Base-by-base conservation (phyloP, 352 stramenopile genomes). In the Phytophthora sp. region DNA sequence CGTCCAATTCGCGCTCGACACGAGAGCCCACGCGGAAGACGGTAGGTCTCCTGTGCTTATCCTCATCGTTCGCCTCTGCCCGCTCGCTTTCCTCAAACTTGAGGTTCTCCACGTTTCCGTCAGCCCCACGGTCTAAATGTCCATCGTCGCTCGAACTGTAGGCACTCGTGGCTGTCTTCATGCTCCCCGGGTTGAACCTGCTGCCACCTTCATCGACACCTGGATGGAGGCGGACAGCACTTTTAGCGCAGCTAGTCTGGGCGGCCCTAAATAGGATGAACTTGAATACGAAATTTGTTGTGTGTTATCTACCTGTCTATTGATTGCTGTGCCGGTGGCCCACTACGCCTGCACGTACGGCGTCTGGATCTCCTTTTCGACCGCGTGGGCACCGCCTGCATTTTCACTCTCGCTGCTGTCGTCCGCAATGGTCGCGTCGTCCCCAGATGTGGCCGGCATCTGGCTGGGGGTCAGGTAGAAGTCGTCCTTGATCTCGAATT, bases 1-100 rank as follows among this genome's bases (percentile, higher is more conserved):
- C 82, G 43, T 94, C 86, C 18, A 94, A 65, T 37, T 91, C 83
- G 12, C 83, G 68, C 51, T 92, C 83, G 18, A 92, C 83, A 12
- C 79, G 79, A 15, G 55, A 54, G 30, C 80, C 81, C 7, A 89
- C 53, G 13, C 59, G 49, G 37, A 82, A 86, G 24, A 34, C 57
- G 17, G 38, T 26, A 6, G 34, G 18, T 38, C 56, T 46, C 15
- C 26, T 18, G 20, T 58, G 30, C 43, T 79, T 77, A 26, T 66
- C 51, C 4, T 31, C 55, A 18, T 73, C 49, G 5, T 66, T 62
- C 3, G 13, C 17, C 28, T 42, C 39, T 6, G n/a, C 27, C 12
- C 24, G 26, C 50, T 71, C 50, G 11, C 31, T 62, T 5, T 68
- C 61, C 13, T 62, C 51, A 27, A 64, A 31, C 26, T 66, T 65